Evolutionary conservation across 2,329 filamentous ascomycete species (phyloP), one percentile per base, ranked within the genome.

Genomic region (Ceratocystis huliohia): DNA sequence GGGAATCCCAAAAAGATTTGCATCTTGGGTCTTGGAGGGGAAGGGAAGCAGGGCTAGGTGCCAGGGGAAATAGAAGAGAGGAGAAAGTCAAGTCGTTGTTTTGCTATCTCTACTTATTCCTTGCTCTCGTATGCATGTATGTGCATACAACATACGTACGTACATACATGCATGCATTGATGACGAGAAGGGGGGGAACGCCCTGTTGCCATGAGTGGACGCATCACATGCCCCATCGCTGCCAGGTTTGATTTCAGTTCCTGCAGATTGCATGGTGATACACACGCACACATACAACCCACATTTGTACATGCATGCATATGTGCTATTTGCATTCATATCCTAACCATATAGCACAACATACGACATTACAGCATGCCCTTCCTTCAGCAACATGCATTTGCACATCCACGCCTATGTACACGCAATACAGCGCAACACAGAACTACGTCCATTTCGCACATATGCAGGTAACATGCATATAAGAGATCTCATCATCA

Each of bases 401-500:
- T 41, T 15, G 37, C 22, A 53, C 13, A 28, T 13, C 20, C 6
- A 53, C 13, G 15, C 48, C 22, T 25, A 28, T 1, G 45, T 48
- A 50, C 20, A 53, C 48, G 48, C 48, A 53, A 20, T 8, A 8
- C 10, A 33, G 22, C 20, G 46, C 46, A 50, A 50, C 7, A 50
- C 46, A 41, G 13, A 41, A 41, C 37, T 13, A 41, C 37, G 37
- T 41, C 48, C 22, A 53, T 53, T 53, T 53, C 48, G 48, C 48
- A 53, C 22, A 59, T 33, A 17, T 59, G 56, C 56, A 30, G 22
- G 28, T 59, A n/a, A n/a, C 56, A 59, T 59, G 56, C 56, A 59
- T 37, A 59, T 59, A 37, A 37, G 56, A 37, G 56, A 59, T 59
- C 56, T 59, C 56, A 59, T 59, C 56, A 59, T 59, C 17, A 37